Base-by-base conservation (phyloP, 2,329 filamentous ascomycete genomes). In the Paramyrothecium roridum region DNA sequence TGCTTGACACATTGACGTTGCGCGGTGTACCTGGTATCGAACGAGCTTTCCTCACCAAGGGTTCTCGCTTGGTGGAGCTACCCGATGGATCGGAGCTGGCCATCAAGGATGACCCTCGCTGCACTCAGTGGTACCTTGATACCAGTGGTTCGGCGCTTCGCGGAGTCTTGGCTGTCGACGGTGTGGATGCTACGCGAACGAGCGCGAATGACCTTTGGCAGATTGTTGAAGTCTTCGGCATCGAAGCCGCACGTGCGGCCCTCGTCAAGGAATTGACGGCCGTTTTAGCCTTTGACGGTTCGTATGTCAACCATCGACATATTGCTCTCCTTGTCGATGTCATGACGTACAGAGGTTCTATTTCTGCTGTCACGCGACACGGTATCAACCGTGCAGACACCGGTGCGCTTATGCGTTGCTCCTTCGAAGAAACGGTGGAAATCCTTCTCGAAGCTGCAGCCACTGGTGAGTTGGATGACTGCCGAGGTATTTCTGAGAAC, bases 321-420 rank as follows among this genome's bases (percentile, higher is more conserved):
- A 86, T 99, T 78, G 90, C 93, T 50, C 85, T 99, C 37, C 82
- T 99, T 53, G 92, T 96, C 61, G 95, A 99, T 76, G 91, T 99
- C 60, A 99, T 99, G 95, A 97, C 93, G 26, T 92, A 96, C 66
- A 86, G 95, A 66, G 95, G 95, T 62, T 88, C 89, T 65, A 87
- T 99, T 67, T 96, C 96, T 73, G 93, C 95, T 16, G 93, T 99
- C 60, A 99, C 95, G 54, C 90, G 95, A 75, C 95, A 99, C 70
- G 95, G 95, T 76, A 99, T 99, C 79, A 99, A 99, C 79, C 87
- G 95, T 66, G 91, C 93, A 23, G 95, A 99, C 70, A 99, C 96
- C 59, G 95, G 95, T 79, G 96, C 95, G 11, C 82, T 99, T 66
- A 99, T 99, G 95, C 89, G 95, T 73, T 99, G 96, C 81, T 99